Evolutionary conservation across 2,329 filamentous ascomycete species (phyloP), one percentile per base, ranked within the genome.

Genomic region (Plenodomus biglobosus): DNA sequence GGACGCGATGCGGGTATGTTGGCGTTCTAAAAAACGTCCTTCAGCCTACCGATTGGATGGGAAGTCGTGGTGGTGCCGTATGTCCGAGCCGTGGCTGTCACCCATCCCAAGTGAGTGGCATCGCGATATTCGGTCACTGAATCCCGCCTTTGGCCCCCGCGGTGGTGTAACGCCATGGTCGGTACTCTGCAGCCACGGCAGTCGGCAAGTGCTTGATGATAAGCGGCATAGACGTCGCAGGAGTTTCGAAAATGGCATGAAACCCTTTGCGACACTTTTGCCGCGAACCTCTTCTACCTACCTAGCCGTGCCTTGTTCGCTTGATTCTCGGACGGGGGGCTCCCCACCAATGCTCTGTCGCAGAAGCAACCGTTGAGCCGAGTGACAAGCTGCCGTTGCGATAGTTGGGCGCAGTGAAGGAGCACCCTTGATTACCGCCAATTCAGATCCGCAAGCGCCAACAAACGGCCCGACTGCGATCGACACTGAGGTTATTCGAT

Each of bases 81-180:
- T 11, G 7, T 32, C 27, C 27, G 27, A 32, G 8, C 27, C 27
- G 27, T 32, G 6, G 13, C 15, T 48, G 45, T 48, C 45, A 48
- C 41, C 36, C 35, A 20, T 30, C 15, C 40, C 16, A 17, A 24
- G 30, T 39, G 27, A 44, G 27, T 48, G 45, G 45, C 40, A 18
- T 37, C 36, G 34, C 40, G 18, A 22, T 15, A 39, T 18, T 15
- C 40, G n/a, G 24, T 30, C 41, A 24, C 18, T 34, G 1, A 17
- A 17, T 42, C 24, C 22, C 32, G 36, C 24, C n/a, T 40, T 17
- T 3, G n/a, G 38, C 17, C 32, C 18, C 21, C 39, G 32, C 44
- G 6, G 16, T 18, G 8, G 38, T 32, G 6, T 11, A 32, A 15
- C 27, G 27, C 7, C 27, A 11, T 21, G 36, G 44, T 38, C 18